Base-by-base conservation (phyloP, 495 filamentous ascomycete genomes). In the Penicillium maclennaniae region DNA sequence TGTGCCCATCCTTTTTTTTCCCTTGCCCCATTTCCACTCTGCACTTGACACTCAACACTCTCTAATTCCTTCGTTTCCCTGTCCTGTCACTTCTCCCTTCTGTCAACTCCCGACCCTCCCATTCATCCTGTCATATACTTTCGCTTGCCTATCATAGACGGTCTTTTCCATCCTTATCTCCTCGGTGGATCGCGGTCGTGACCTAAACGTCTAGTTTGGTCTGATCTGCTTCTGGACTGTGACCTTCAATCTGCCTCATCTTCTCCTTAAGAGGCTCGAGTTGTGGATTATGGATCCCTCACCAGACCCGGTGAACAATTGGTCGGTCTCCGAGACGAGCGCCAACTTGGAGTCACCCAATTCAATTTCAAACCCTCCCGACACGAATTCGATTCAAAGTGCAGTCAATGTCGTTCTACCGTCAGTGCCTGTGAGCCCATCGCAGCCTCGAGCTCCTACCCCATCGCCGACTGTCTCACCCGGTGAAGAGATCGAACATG, bases 401-500 rank as follows among this genome's bases (percentile, higher is more conserved):
- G 14, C 39, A 19, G 48, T 47, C 1, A 10, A 31, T 15, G 19
- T 47, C 14, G 28, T 49, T 19, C 41, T 45, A 10, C 38, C 42
- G 17, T 10, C 47, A 37, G 42, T 45, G 17, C 31, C 53, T 12
- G n/a, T 41, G 45, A 45, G n/a, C 44, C 49, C 53, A n/a, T 40
- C 54, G 38, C 43, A 51, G 40, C 44, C 47, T 40, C 55, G 21
- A 40, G 41, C 49, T 36, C 16, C 56, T n/a, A 45, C 43, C 6
- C 52, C 44, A 37, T 43, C 59, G 8, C 42, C 47, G 28, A 28
- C 54, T 15, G 21, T 44, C 17, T 42, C 20, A 5, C 40, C 55
- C 37, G 26, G 39, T 1, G 55, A 60, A 41, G 54, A 72, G n/a
- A 52, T 73, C 6, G 76, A 80, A 40, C 62, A 73, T 61, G 73